These are phyloP conservation scores for Vitis hybrid DNA, from an alignment of 177 flowering plant genomes.

Conservation along the genomic window DNA sequence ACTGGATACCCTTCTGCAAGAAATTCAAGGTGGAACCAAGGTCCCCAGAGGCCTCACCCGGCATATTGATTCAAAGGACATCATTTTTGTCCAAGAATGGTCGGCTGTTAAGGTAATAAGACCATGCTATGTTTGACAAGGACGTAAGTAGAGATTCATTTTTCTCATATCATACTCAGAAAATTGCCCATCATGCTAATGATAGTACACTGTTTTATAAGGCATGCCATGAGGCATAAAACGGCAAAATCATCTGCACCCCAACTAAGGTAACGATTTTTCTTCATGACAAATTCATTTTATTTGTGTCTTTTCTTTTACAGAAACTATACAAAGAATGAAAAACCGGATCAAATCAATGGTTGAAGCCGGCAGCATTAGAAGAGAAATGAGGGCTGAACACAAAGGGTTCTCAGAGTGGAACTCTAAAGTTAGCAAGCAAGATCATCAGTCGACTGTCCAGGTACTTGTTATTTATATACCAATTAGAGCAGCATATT, in stretches of 20 bases:
- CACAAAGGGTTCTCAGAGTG: slow-evolving; percentile 36
- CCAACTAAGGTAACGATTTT: background rate
- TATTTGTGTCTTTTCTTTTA: background rate
- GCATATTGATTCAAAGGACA: background rate
- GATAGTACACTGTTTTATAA: too few relatives aligned
- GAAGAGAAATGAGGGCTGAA: slow-evolving; percentile 16
- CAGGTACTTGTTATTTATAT: slow-evolving; percentile 13
- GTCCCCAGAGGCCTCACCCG: slow-evolving; percentile 22
- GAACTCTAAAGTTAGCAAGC: slow-evolving; percentile 15
- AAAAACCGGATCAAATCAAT: slow-evolving; percentile 20
- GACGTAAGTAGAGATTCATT: too few relatives aligned
- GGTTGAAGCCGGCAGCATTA: slow-evolving; percentile 10
- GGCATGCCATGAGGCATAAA: too few relatives aligned
- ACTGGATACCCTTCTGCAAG: slow-evolving; percentile 20
- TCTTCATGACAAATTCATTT: background rate
- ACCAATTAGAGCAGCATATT: too few relatives aligned
- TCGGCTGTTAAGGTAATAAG: slow-evolving; percentile 18
- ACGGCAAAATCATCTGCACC: too few relatives aligned
- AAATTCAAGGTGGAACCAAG: slow-evolving; percentile 26
- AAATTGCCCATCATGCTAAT: too few relatives aligned
- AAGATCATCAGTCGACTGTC: slow-evolving; percentile 31
- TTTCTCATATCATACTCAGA: too few relatives aligned
- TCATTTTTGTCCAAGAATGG: slow-evolving; percentile 8
- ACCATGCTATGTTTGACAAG: too few relatives aligned
- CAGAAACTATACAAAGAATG: slow-evolving; percentile 36